These are phyloP conservation scores for Adansonia rubrostipa DNA, from an alignment of 441 rosid species.

Conservation along the genomic window DNA sequence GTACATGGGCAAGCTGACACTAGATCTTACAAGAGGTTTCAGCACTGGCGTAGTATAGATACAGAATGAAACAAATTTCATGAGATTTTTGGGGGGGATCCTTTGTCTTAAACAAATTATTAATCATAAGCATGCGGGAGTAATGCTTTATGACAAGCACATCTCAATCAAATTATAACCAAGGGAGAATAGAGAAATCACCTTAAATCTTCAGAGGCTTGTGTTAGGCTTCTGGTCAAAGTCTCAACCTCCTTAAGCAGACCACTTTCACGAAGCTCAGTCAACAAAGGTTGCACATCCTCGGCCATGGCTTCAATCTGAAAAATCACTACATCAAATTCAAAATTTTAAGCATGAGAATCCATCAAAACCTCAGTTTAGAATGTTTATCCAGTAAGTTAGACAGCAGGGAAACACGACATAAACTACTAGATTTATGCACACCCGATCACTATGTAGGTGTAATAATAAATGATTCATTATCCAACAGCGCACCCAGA, in stretches of 20 bases:
- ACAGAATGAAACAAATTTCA: neutral
- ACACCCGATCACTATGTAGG: neutral
- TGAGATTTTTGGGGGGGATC: neutral
- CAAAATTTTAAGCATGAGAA: conserved; percentile 54
- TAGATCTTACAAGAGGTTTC: neutral
- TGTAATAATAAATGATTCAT: conserved; percentile 9
- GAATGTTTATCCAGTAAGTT: conserved; percentile 17
- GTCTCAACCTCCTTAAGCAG: conserved; percentile 85
- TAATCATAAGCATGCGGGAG: conserved; percentile 14
- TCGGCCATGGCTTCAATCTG: conserved; percentile 97
- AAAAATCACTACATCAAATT: conserved; percentile 75
- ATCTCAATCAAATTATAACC: neutral
- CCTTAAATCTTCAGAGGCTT: conserved; percentile 94
- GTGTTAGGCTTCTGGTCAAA: conserved; percentile 80
- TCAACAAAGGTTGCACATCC: conserved; percentile 91
- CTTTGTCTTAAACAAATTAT: neutral
- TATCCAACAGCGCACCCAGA: neutral
- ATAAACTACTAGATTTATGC: neutral
- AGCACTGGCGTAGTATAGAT: neutral
- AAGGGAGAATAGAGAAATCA: conserved; percentile 32
- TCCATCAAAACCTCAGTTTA: conserved; percentile 24
- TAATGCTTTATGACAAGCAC: neutral
- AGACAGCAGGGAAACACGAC: neutral
- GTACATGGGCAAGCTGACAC: neutral
- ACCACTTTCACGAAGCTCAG: conserved; percentile 81